Evolutionary conservation across 352 stramenopile genomes (phyloP).

Genomic region (Globisporangium spinosum): DNA sequence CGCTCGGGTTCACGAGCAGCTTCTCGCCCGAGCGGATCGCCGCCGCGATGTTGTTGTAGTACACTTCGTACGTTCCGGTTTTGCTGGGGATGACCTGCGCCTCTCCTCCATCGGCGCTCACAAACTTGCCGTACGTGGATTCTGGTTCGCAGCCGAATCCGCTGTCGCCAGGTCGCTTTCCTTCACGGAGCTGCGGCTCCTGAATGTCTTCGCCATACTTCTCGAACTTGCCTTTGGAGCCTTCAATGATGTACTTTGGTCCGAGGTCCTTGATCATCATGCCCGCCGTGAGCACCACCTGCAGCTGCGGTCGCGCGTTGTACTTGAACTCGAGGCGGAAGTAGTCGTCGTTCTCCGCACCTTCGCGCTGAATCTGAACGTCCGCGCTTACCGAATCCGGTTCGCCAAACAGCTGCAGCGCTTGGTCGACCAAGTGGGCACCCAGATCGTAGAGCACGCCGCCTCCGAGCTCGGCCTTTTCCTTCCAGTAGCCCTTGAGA

Average conservation of each 20-base stretch:
- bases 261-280: slow-evolving; percentile 61
- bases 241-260: slow-evolving; percentile 67
- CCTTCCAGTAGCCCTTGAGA: slow-evolving; percentile 82
- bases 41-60: slow-evolving; percentile 70
- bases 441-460: slow-evolving; percentile 73
- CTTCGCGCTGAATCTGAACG: slow-evolving; percentile 73
- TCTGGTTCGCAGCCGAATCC: slow-evolving; percentile 53
- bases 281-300: slow-evolving; percentile 61
- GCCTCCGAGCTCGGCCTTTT: slow-evolving; percentile 47
- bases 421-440: slow-evolving; percentile 63
- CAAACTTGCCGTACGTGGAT: slow-evolving; percentile 43
- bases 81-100: slow-evolving; percentile 35
- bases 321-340: slow-evolving; percentile 73
- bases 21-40: slow-evolving; percentile 44
- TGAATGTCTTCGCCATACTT: slow-evolving; percentile 72
- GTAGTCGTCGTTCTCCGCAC: slow-evolving; percentile 65
- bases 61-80: slow-evolving; percentile 53
- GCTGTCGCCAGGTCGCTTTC: slow-evolving; percentile 42
- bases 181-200: slow-evolving; percentile 53
- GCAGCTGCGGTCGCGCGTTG: slow-evolving; percentile 30
- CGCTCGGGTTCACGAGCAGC: slow-evolving; percentile 48
- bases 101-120: slow-evolving; percentile 21
- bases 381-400: slow-evolving; percentile 46
- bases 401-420: slow-evolving; percentile 57
- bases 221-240: slow-evolving; percentile 42